A percentile compares a stretch with the other conserved stretches of the same genome.
These are phyloP conservation scores for Maudiozyma turicensis DNA, from an alignment of 805 yeast genomes.

Conservation along the genomic window DNA sequence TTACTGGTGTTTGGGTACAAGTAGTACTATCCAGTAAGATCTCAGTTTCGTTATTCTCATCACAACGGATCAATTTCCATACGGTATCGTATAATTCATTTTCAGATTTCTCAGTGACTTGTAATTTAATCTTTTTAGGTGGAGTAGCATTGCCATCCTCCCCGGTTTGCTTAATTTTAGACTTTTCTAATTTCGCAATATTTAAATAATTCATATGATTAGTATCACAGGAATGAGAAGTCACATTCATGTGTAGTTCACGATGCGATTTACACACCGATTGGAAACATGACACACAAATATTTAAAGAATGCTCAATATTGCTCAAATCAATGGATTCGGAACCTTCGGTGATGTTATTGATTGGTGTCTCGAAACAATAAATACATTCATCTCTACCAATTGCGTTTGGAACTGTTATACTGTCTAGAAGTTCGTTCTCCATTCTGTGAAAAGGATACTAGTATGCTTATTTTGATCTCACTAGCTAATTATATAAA, in stretches of 20 bases:
- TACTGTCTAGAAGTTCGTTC: constrained; percentile 6
- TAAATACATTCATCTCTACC: constrained; percentile 87
- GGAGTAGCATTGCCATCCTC: constrained; percentile 15
- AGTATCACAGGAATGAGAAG: constrained; percentile 23
- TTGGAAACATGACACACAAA: constrained; percentile 67
- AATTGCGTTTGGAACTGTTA: constrained; percentile 33
- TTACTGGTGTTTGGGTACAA: neutral
- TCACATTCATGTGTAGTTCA: constrained; percentile 38
- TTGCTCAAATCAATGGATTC: constrained; percentile 19
- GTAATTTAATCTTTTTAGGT: constrained; percentile 26
- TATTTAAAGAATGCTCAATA: constrained; percentile 39
- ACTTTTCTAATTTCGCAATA: constrained; percentile 43
- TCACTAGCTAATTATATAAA: too few relatives aligned
- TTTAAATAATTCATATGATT: constrained; percentile 53
- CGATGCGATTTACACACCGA: constrained; percentile 62
- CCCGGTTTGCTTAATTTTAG: constrained; percentile 23
- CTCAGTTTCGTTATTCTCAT: constrained; percentile 2
- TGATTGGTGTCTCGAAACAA: constrained; percentile 62
- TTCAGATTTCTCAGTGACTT: constrained; percentile 23
- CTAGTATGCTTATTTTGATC: too few relatives aligned
- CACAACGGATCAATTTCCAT: constrained; percentile 17
- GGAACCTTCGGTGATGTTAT: constrained; percentile 10
- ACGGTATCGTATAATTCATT: constrained; percentile 24
- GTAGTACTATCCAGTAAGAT: neutral
- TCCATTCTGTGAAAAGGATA: constrained; percentile 1